Base-by-base conservation (phyloP, 371 early-diverging fungal genomes). In the Circinella umbellata region DNA sequence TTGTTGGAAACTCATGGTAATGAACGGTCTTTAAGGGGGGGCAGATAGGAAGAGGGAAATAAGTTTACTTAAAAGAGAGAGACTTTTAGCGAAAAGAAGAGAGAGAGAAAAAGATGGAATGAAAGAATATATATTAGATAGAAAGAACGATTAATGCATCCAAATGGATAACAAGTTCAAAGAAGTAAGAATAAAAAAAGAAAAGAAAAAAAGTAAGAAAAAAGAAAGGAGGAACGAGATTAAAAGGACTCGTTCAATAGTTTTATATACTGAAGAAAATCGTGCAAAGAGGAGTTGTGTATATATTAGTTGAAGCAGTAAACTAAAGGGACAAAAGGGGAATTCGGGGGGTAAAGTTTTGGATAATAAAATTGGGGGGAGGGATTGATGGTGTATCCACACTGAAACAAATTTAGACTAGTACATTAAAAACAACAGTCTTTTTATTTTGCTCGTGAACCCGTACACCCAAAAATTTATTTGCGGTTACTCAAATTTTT, bases 261-360 rank as follows among this genome's bases (percentile, higher is more conserved):
- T n/a, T 7, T 15, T 60, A 37, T 46, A 60, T 46, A 42, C 18
- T 7, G 60, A 60, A 60, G 42, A 17, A 38, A 63, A 42, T 57
- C 34, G 57, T 34, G 42, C 63, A 27, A 48, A 57, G 57, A 57
- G 57, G 57, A 57, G 57, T 11, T 34, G 27, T 34, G 20, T 34
- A n/a, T 51, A n/a, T 13, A 15, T 51, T 8, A 13, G 51, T 51
- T 14, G 51, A 6, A 49, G 51, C 36, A 64, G 49, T 27, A 34
- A 53, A 20, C 65, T 64, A 47, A 35, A 64, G 65, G 65, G 34
- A 64, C 65, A 64, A 64, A 64, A 64, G 53, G 65, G 65, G 65
- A 53, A 64, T 13, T 27, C 27, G 27, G 27, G 27, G 27, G 27
- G 27, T 27, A 27, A 27, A 27, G 27, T 27, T 27, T 27, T 27